Conservation (phyloP, 352 stramenopile species). For the Globisporangium cylindrosporum region DNA sequence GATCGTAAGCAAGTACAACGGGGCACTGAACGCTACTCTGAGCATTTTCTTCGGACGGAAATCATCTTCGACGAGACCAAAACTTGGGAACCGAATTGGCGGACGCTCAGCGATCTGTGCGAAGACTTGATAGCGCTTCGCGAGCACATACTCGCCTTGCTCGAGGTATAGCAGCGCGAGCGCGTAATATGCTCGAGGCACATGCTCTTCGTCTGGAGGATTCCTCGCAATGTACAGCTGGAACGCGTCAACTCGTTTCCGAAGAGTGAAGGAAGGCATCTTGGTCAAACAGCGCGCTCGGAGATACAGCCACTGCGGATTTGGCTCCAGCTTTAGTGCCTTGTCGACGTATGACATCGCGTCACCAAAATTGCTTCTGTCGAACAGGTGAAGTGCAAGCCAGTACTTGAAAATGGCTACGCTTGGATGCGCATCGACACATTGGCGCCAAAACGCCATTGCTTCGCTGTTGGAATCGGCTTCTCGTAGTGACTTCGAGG, state of each 20-base stretch:
- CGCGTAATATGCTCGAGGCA: slow-evolving; percentile 11
- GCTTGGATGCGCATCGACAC: background rate
- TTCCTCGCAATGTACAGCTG: slow-evolving; percentile 2
- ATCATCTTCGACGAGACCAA: background rate
- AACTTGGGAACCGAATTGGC: slow-evolving; percentile 2
- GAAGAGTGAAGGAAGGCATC: background rate
- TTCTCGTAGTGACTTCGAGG: background rate
- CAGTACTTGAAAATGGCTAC: slow-evolving; percentile 13
- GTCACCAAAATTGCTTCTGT: background rate
- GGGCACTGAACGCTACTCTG: slow-evolving; percentile 4
- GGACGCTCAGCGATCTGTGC: slow-evolving; percentile 6
- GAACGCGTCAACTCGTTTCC: slow-evolving; percentile 6
- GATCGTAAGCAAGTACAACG: background rate
- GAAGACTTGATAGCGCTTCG: slow-evolving; percentile 9
- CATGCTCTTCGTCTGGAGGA: slow-evolving; percentile 6
- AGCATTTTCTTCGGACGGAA: slow-evolving; percentile 6
- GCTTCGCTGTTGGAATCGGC: background rate
- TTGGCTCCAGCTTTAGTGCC: slow-evolving; percentile 6
- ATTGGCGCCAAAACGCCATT: slow-evolving; percentile 5
- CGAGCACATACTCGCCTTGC: slow-evolving; percentile 9
- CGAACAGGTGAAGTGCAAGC: background rate
- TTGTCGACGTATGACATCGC: background rate
- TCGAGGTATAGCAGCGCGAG: slow-evolving; percentile 8
- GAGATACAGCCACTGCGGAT: slow-evolving; percentile 13
- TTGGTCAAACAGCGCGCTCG: slow-evolving; percentile 5